phyloP scores from a whole-genome alignment of 179 eudicot species.

The Pouteria campechiana region DNA sequence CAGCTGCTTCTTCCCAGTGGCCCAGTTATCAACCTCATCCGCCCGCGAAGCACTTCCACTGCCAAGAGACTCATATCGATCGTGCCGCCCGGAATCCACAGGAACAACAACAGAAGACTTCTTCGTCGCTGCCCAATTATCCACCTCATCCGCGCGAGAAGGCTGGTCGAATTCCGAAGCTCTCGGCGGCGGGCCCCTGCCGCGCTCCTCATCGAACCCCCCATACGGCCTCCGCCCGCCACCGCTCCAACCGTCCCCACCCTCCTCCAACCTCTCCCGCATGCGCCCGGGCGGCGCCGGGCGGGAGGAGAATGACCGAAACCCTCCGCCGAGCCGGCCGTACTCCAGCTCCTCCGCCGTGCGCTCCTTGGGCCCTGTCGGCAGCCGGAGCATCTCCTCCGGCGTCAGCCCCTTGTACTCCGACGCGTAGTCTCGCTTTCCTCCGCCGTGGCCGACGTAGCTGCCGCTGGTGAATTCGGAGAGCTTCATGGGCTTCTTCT shows the following conservation, averaged over 20 bases:
- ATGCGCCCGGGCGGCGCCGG: conserved; percentile 3
- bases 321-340: conserved; percentile 63
- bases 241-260: conserved; percentile 13
- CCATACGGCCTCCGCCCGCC: conserved; percentile 31
- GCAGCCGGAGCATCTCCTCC: conserved; percentile 59
- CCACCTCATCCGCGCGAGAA: conserved; percentile 63
- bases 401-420: conserved; percentile 38
- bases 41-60: conserved; percentile 33
- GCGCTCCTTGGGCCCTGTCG: conserved; percentile 66
- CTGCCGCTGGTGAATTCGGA: conserved; percentile 46
- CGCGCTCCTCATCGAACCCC: conserved; percentile 46
- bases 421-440: not conserved
- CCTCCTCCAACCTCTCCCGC: conserved; percentile 15
- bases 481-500: conserved; percentile 28
- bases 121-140: conserved; percentile 64
- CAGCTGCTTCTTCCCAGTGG: conserved; percentile 17
- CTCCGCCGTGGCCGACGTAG: conserved; percentile 4
- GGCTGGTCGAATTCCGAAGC: conserved; percentile 36
- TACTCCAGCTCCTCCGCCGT: conserved; percentile 34
- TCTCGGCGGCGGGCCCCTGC: conserved; percentile 23
- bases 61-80: conserved; percentile 26
- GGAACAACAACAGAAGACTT: conserved; percentile 12
- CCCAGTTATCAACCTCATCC: conserved; percentile 69
- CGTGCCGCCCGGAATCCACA: conserved; percentile 12
- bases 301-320: conserved; percentile 28